Evolutionary conservation across 345 rosid genomes (phyloP).

Genomic region (Syzygium grande): DNA sequence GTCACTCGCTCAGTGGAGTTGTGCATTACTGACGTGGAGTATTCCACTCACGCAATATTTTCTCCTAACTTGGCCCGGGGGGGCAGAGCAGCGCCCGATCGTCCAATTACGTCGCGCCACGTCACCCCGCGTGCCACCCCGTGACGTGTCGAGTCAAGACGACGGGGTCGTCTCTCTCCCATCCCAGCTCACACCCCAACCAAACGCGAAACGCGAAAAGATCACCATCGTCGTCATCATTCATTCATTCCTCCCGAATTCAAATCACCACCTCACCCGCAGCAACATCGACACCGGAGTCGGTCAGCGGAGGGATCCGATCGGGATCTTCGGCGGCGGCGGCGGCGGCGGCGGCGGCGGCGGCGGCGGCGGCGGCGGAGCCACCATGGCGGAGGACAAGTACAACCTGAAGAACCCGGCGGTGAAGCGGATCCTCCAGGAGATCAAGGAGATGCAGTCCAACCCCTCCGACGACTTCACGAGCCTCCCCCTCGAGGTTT

Average conservation of each 20-base stretch:
- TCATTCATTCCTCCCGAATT: background rate
- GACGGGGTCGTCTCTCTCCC: background rate
- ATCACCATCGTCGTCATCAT: background rate
- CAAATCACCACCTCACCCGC: background rate
- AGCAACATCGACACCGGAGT: background rate
- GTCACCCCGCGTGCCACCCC: conserved; percentile 13
- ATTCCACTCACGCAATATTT: too few relatives aligned
- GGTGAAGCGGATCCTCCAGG: conserved; percentile 95
- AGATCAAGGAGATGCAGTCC: conserved; percentile 98
- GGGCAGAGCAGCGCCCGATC: background rate
- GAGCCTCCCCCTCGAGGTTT: conserved; percentile 97
- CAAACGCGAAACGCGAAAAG: background rate
- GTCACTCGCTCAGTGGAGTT: too few relatives aligned
- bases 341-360: background rate
- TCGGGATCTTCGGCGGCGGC: background rate
- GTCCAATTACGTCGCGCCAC: conserved; percentile 22
- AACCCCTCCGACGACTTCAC: conserved; percentile 96
- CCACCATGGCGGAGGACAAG: conserved; percentile 68
- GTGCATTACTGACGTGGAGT: too few relatives aligned
- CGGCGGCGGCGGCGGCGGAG: background rate
- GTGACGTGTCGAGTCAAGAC: background rate
- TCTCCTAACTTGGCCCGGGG: too few relatives aligned
- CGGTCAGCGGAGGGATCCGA: background rate
- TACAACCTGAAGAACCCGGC: conserved; percentile 89
- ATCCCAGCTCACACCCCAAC: background rate